A percentile compares a stretch with the other conserved stretches of the same genome.
Conservation (phyloP, 768 basidiomycete genomes). For the Sistotremastrum suecicum region DNA sequence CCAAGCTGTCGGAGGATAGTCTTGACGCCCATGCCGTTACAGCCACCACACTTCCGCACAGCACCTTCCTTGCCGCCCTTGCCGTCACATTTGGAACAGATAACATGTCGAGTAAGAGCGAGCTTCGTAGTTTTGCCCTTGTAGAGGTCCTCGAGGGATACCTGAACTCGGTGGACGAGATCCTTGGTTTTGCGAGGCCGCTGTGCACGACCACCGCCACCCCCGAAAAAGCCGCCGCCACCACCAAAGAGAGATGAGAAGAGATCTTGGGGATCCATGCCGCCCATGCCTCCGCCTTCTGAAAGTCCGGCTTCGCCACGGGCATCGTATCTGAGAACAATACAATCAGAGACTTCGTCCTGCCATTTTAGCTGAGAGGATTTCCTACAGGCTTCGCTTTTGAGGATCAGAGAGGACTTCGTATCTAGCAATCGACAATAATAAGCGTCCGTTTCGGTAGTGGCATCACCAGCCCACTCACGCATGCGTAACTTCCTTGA, state of each 20-base stretch:
- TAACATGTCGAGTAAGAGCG: constrained; percentile 86
- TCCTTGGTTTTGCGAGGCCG: constrained; percentile 93
- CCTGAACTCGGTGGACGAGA: constrained; percentile 90
- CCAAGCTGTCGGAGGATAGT: constrained; percentile 93
- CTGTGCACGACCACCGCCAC: constrained; percentile 37
- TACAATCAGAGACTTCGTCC: background rate
- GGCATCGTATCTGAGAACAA: constrained; percentile 48
- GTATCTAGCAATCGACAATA: constrained; percentile 38
- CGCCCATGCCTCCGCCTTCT: constrained; percentile 80
- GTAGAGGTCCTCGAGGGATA: constrained; percentile 97
- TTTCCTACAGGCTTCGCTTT: constrained; percentile 39
- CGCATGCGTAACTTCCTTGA: constrained; percentile 97
- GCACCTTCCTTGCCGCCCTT: constrained; percentile 97
- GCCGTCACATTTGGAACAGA: constrained; percentile 89
- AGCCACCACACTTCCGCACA: constrained; percentile 61
- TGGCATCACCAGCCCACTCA: constrained; percentile 28
- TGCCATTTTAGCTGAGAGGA: background rate
- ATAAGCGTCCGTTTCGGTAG: constrained; percentile 6
- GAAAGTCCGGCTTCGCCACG: constrained; percentile 85
- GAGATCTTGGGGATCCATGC: constrained; percentile 97
- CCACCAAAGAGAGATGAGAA: constrained; percentile 94
- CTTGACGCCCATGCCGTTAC: constrained; percentile 83
- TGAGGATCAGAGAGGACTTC: constrained; percentile 85
- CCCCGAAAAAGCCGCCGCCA: constrained; percentile 56
- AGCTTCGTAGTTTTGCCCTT: constrained; percentile 98